A percentile compares a stretch with the other conserved stretches of the same genome.
Conservation (phyloP, 768 basidiomycete genomes). For the Trichaptum fuscoviolaceum region DNA sequence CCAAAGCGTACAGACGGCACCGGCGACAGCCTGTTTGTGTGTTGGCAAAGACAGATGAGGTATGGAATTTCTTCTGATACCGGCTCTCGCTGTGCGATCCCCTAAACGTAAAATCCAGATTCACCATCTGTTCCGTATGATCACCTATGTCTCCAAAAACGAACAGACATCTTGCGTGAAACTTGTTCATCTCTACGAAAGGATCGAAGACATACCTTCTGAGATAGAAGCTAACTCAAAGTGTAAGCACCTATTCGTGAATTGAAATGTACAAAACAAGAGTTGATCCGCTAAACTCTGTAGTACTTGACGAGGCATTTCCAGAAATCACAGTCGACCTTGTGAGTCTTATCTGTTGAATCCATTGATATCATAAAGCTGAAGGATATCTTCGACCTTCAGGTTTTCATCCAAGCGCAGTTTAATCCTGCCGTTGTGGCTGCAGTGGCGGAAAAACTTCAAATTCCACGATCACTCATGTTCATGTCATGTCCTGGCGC, state of each 20-base stretch:
- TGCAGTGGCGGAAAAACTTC: slow-evolving; percentile 42
- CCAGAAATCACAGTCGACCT: slow-evolving; percentile 61
- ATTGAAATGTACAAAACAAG: neutral
- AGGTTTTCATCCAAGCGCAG: slow-evolving; percentile 41
- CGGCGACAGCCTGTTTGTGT: slow-evolving; percentile 55
- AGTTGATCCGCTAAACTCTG: too few relatives aligned
- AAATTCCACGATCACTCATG: slow-evolving; percentile 51
- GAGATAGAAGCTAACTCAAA: slow-evolving; percentile 71
- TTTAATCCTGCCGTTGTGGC: slow-evolving; percentile 44
- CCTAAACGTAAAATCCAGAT: slow-evolving; percentile 37
- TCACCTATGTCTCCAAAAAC: slow-evolving; percentile 60
- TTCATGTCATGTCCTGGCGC: slow-evolving; percentile 58
- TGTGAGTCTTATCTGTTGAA: slow-evolving; percentile 25
- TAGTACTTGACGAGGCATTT: slow-evolving; percentile 58
- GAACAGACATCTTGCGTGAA: slow-evolving; percentile 68
- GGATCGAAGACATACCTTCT: slow-evolving; percentile 49
- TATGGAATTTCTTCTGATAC: slow-evolving; percentile 22
- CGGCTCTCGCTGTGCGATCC: neutral
- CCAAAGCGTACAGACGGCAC: slow-evolving; percentile 38
- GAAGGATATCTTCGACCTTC: neutral
- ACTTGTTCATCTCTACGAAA: slow-evolving; percentile 60
- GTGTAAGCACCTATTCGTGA: slow-evolving; percentile 27
- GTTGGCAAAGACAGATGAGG: slow-evolving; percentile 62
- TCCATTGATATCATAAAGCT: neutral
- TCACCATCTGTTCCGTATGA: slow-evolving; percentile 56